Conservation (phyloP, 345 rosid genomes). For the Syzygium oleosum region DNA sequence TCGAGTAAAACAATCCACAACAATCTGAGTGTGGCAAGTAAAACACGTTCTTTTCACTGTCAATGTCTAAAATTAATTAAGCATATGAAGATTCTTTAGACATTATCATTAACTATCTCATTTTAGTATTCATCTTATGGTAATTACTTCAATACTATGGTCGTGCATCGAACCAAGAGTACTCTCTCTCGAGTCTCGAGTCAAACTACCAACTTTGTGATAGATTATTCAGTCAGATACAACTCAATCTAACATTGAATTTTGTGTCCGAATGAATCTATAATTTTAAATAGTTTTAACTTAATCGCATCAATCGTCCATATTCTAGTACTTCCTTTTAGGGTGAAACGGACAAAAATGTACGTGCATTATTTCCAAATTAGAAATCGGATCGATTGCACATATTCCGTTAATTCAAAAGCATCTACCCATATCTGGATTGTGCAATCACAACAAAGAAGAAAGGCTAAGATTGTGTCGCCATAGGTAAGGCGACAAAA, state of each 20-base stretch:
- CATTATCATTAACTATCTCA: background rate
- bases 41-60: background rate
- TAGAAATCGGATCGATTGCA: background rate
- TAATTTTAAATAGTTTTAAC: background rate
- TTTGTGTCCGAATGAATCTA: background rate
- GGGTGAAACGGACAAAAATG: background rate
- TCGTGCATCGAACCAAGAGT: too few relatives aligned
- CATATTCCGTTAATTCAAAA: background rate
- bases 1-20: background rate
- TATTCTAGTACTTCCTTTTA: background rate
- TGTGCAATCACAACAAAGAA: background rate
- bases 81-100: background rate
- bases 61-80: background rate
- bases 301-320: fast-evolving
- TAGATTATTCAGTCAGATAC: background rate
- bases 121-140: background rate
- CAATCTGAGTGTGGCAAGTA: background rate
- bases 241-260: background rate
- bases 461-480: background rate
- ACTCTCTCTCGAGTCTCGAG: background rate
- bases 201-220: background rate
- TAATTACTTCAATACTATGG: too few relatives aligned
- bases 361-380: background rate
- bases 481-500: background rate
- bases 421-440: background rate